Percentiles rank a stretch among this genome's conserved stretches.
phyloP scores from a whole-genome alignment of 768 basidiomycete species.

The Lyophyllum decastes region DNA sequence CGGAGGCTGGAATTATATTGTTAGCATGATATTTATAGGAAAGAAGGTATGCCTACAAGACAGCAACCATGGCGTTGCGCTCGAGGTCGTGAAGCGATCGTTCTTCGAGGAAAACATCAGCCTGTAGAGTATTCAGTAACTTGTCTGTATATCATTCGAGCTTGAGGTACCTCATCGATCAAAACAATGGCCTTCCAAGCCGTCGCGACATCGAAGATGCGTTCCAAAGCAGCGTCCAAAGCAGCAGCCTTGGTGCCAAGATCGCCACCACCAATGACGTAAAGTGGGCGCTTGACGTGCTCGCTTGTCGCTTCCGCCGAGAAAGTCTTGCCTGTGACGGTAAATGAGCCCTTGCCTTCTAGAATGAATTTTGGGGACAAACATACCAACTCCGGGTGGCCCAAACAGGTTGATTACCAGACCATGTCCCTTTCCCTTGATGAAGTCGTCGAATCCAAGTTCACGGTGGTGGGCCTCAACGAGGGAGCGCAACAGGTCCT shows the following conservation, averaged over 20 bases:
- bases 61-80: slow-evolving; percentile 73
- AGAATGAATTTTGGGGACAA: background rate
- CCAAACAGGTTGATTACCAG: slow-evolving; percentile 56
- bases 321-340: slow-evolving; percentile 49
- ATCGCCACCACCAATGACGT: slow-evolving; percentile 57
- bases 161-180: slow-evolving; percentile 46
- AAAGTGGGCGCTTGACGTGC: slow-evolving; percentile 52
- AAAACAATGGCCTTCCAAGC: slow-evolving; percentile 61
- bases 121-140: slow-evolving; percentile 27
- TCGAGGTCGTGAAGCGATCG: slow-evolving; percentile 64
- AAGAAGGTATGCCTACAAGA: slow-evolving; percentile 42
- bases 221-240: slow-evolving; percentile 46
- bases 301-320: slow-evolving; percentile 63
- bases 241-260: slow-evolving; percentile 46
- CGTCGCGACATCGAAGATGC: slow-evolving; percentile 53
- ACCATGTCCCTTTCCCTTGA: slow-evolving; percentile 61
- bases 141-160: background rate
- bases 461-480: slow-evolving; percentile 59
- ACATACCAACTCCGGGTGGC: slow-evolving; percentile 57
- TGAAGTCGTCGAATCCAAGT: slow-evolving; percentile 58
- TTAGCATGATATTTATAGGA: slow-evolving; percentile 18
- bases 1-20: slow-evolving; percentile 42
- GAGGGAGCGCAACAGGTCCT: slow-evolving; percentile 54
- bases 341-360: background rate
- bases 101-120: slow-evolving; percentile 74